phyloP scores from a whole-genome alignment of 2,329 filamentous ascomycete genomes.

The Colletotrichum kahawae region DNA sequence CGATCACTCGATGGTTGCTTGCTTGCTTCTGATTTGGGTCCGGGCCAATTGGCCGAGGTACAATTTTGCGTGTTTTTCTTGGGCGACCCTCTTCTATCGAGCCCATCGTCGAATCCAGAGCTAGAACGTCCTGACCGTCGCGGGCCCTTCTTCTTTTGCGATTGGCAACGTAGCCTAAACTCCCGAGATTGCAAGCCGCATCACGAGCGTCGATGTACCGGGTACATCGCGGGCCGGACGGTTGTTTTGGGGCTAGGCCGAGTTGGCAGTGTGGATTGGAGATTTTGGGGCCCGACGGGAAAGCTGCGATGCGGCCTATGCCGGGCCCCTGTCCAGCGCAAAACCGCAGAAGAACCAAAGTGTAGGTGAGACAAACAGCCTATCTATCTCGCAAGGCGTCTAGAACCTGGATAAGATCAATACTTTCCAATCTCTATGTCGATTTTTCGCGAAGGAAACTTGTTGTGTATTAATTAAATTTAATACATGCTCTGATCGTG shows the following conservation, averaged over 20 bases:
- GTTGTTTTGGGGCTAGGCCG: constrained; percentile 20
- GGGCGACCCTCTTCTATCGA: constrained; percentile 1
- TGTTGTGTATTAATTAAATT: too few relatives aligned
- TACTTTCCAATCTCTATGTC: too few relatives aligned
- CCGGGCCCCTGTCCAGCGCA: constrained; percentile 6
- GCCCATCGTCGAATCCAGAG: neutral
- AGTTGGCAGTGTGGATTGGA: constrained; percentile 16
- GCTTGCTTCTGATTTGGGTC: neutral
- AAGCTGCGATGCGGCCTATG: neutral
- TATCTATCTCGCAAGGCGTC: too few relatives aligned
- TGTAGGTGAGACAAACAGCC: neutral
- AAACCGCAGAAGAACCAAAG: neutral
- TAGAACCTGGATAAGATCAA: too few relatives aligned
- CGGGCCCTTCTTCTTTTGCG: neutral
- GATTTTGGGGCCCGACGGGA: neutral
- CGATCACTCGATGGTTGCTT: neutral
- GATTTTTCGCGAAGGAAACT: too few relatives aligned
- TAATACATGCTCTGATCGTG: too few relatives aligned
- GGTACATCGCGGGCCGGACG: constrained; percentile 12
- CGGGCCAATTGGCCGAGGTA: constrained; percentile 18
- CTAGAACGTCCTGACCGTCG: neutral
- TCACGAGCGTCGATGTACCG: constrained; percentile 4
- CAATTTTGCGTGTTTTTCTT: neutral
- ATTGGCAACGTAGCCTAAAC: constrained; percentile 21
- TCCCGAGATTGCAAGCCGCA: constrained; percentile 20